These are phyloP conservation scores for Schwanniomyces occidentalis DNA, from an alignment of 805 yeast genomes.

Conservation along the genomic window DNA sequence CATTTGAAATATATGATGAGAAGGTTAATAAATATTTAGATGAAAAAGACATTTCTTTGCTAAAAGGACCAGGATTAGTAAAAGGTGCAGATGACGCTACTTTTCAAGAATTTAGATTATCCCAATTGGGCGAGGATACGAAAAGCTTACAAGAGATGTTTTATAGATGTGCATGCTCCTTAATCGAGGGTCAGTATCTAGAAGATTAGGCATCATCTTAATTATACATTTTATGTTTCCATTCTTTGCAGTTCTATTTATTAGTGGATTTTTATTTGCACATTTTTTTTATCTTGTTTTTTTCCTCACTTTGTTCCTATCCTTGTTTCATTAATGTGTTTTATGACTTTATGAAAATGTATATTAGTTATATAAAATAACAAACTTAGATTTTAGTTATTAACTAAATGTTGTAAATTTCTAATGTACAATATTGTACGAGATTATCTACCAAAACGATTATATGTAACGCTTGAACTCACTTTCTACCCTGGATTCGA, in stretches of 20 bases:
- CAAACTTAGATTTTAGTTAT: background rate
- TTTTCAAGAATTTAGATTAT: no score
- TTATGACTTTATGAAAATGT: background rate
- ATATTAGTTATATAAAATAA: background rate
- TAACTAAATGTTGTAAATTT: no score
- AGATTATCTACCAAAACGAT: background rate
- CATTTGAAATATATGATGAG: slow-evolving; percentile 11
- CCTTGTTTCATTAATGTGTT: slow-evolving; percentile 1
- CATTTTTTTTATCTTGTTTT: no score
- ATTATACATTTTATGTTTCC: no score
- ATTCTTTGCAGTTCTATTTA: no score
- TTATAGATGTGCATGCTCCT: slow-evolving; percentile 36
- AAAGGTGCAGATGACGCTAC: no score
- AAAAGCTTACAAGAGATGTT: slow-evolving; percentile 31
- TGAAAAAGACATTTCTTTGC: slow-evolving; percentile 10
- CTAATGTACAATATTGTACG: no score
- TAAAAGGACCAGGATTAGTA: slow-evolving; percentile 11
- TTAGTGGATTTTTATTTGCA: no score
- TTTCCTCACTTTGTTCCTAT: no score
- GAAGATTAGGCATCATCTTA: no score
- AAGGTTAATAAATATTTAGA: slow-evolving; percentile 19
- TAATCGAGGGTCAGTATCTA: slow-evolving; percentile 34
- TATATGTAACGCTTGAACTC: background rate
- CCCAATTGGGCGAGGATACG: slow-evolving; percentile 19
- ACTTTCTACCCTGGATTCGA: background rate